These are phyloP conservation scores for Ehretia macrophylla DNA, from an alignment of 257 asterid species.

Conservation along the genomic window DNA sequence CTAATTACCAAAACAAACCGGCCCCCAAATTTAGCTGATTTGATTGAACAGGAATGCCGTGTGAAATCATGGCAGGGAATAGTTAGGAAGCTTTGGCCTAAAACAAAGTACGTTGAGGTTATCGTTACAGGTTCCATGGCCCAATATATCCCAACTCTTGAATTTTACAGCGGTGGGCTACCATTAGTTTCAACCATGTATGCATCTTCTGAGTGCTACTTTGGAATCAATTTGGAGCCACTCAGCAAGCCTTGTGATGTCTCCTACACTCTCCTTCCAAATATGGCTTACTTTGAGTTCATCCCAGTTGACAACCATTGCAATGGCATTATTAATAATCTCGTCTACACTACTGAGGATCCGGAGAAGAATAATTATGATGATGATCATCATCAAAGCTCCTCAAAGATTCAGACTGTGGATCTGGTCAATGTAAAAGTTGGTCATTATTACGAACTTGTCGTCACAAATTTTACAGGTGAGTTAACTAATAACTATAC, in stretches of 20 bases:
- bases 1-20: neutral
- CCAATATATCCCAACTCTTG: neutral
- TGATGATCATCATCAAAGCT: no score
- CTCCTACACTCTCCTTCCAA: neutral
- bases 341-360: no score
- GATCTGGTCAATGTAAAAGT: constrained; percentile 11
- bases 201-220: neutral
- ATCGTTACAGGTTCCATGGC: constrained; percentile 7
- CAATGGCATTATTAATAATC: no score
- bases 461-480: constrained; percentile 1
- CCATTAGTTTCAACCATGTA: neutral
- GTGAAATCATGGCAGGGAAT: constrained; percentile 11
- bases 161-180: neutral
- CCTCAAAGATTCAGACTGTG: neutral
- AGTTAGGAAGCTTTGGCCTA: constrained; percentile 11
- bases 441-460: constrained; percentile 8
- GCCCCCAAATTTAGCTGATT: neutral
- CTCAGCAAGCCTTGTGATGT: neutral
- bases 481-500: no score
- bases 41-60: neutral
- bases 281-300: neutral
- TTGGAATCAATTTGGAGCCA: neutral
- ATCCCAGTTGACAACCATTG: neutral
- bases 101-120: neutral
- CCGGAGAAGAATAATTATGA: no score